Base-by-base conservation (phyloP, 2,329 filamentous ascomycete genomes). In the Talaromyces sp. region DNA sequence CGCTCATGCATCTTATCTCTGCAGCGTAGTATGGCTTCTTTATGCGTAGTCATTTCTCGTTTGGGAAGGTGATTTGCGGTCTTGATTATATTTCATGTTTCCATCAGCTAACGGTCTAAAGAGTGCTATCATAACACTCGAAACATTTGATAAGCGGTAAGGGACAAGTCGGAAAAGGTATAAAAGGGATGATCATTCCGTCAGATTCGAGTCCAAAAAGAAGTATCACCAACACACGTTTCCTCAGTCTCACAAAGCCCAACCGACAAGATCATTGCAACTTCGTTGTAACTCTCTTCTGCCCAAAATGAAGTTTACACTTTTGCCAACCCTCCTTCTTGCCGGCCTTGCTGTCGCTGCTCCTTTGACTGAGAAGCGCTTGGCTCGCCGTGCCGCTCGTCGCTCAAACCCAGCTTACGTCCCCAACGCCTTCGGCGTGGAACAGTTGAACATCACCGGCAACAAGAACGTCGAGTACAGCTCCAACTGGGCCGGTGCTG, bases 401-500 rank as follows among this genome's bases (percentile, higher is more conserved):
- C 49, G 52, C 41, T 65, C 63, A 33, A 65, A 54, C 63, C 58
- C 58, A 3, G 47, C 63, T 16, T 61, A 65, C 35, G 31, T 16
- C 8, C 47, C 50, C 27, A 43, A 52, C 1, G 24, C 58, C 9
- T 49, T 56, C 11, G 61, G 61, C 37, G 39, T 56, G 43, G 63
- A 61, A 33, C 31, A 45, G 31, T n/a, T 66, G 35, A 43, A 62
- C 39, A 56, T 66, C 19, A 66, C 52, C 7, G 52, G 58, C 39
- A 43, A 60, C 14, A 62, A 50, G 10, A 24, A 66, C 3, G 64
- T 62, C 14, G 35, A 66, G 52, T 87, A 87, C 77, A 82, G 78
- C 65, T 78, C 75, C 69, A 88, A 87, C 78, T 88, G 86, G 86
- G 83, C 85, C 8, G 86, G 86, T 43, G 84, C 84, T 0, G 83